Base-by-base conservation (phyloP, 306 rosid genomes). In the Vigna angularis region DNA sequence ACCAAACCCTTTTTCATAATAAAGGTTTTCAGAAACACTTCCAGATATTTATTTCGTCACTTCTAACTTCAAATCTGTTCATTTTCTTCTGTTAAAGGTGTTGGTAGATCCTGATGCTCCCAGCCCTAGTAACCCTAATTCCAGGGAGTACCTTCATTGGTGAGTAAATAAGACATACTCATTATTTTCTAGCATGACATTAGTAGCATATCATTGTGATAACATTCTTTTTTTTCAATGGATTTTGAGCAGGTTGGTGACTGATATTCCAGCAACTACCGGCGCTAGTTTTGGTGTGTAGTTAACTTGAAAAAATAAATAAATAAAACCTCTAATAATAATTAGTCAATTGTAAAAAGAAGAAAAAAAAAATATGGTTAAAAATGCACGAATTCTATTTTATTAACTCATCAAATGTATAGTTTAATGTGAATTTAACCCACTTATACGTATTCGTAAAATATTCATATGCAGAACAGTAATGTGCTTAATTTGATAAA, bases 121-220 rank as follows among this genome's bases (percentile, higher is more conserved):
- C 18, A 85, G 69, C 71, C 86, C 86, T 14, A 85, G 88, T 64
- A 72, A 85, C 26, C 88, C 88, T 7, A 74, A 3, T 30, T 74
- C 20, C 51, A 85, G 81, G 63, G 86, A 78, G 68, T 82, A 85
- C 70, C 83, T 85, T 9, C 88, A 81, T n/a, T 85, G 88, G 88
- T 85, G 36, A 81, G 81, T 73, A 34, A 15, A 30, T 24, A 5
- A 44, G 16, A 18, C 42, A 42, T 49, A 13, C 16, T 0, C 51
- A 12, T 4, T 1, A 2, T 17, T 53, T 1, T 18, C 20, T 14
- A 7, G 7, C 34, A 15, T 56, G 17, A 4, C 42, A 10, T 61
- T 34, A 11, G 28, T 64, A n/a, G 42, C 36, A 7, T 55, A 6
- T 34, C 50, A 5, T 22, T 55, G 26, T 63, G 17, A 34, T 77